phyloP scores from a whole-genome alignment of 306 rosid species.

The Castanea mollissima region DNA sequence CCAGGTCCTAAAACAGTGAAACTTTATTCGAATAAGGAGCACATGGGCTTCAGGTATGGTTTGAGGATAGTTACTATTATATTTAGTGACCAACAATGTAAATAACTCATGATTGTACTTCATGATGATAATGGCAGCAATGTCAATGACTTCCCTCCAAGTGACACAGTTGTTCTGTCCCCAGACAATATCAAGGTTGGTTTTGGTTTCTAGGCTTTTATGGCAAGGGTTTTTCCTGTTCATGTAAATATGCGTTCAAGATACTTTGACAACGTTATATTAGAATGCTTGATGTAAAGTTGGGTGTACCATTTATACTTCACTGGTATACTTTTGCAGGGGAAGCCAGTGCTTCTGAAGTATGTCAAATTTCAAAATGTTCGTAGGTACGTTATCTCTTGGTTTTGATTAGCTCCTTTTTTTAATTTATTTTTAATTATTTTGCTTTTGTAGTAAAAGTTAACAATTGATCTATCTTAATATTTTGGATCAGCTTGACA shows the following conservation, averaged over 20 bases:
- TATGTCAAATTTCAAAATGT: conserved; percentile 97
- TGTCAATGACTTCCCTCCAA: conserved; percentile 83
- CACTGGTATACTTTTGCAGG: conserved; percentile 45
- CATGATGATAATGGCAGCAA: conserved; percentile 58
- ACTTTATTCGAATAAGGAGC: conserved; percentile 90
- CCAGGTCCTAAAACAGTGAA: conserved; percentile 94
- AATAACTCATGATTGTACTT: conserved; percentile 30
- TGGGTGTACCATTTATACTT: neutral
- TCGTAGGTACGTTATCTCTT: conserved; percentile 60
- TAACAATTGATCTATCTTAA: conserved; percentile 22
- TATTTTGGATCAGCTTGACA: conserved; percentile 69
- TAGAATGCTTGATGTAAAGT: neutral
- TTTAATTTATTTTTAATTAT: neutral
- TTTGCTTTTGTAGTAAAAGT: neutral
- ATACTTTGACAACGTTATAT: neutral
- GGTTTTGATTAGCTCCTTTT: conserved; percentile 10
- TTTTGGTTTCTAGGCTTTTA: conserved; percentile 9
- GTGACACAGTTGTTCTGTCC: conserved; percentile 61
- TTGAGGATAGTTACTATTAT: conserved; percentile 7
- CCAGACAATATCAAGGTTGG: conserved; percentile 72
- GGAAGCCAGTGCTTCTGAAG: conserved; percentile 73
- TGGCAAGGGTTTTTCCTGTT: neutral
- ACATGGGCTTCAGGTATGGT: conserved; percentile 94
- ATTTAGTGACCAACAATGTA: conserved; percentile 3
- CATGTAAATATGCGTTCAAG: neutral